A percentile compares a stretch with the other conserved stretches of the same genome.
These are phyloP conservation scores for Sporothrix brasiliensis DNA, from an alignment of 2,329 filamentous ascomycete species.

Conservation along the genomic window DNA sequence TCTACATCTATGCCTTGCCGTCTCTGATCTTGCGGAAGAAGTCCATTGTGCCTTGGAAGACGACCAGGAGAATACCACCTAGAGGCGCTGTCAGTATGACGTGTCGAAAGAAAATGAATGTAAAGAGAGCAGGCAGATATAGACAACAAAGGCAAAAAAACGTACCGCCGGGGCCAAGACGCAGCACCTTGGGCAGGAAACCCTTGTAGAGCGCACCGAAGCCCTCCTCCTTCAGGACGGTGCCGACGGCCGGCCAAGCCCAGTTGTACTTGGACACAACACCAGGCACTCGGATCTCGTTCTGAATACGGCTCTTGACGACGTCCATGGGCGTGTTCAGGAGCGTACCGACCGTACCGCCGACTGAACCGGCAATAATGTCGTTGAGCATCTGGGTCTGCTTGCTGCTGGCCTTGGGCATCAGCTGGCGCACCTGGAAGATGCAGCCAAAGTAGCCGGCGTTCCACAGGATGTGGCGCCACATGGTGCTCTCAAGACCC, in stretches of 20 bases:
- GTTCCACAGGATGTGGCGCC: constrained; percentile 89
- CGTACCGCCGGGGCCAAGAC: constrained; percentile 64
- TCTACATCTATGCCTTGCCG: constrained; percentile 31
- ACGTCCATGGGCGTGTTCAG: constrained; percentile 94
- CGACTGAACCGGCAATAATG: constrained; percentile 71
- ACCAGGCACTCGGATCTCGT: constrained; percentile 81
- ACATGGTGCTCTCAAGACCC: constrained; percentile 93
- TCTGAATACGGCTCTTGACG: constrained; percentile 97
- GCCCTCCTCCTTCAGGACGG: constrained; percentile 90
- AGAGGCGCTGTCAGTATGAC: constrained; percentile 34
- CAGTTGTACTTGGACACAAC: constrained; percentile 94
- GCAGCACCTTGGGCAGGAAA: constrained; percentile 91
- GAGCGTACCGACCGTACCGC: constrained; percentile 85
- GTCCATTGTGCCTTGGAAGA: constrained; percentile 87
- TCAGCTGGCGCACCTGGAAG: constrained; percentile 86
- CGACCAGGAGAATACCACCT: constrained; percentile 74
- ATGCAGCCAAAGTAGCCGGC: constrained; percentile 97
- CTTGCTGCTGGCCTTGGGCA: constrained; percentile 83
- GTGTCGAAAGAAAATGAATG: too few species aligned
- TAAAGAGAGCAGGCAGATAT: constrained; percentile 37
- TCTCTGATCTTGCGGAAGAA: constrained; percentile 74
- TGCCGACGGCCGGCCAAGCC: constrained; percentile 85
- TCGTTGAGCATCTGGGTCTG: constrained; percentile 82
- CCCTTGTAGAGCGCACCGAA: constrained; percentile 94
- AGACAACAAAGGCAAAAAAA: constrained; percentile 41